phyloP scores from a whole-genome alignment of 306 rosid genomes.

The Pachyrhizus erosus region DNA sequence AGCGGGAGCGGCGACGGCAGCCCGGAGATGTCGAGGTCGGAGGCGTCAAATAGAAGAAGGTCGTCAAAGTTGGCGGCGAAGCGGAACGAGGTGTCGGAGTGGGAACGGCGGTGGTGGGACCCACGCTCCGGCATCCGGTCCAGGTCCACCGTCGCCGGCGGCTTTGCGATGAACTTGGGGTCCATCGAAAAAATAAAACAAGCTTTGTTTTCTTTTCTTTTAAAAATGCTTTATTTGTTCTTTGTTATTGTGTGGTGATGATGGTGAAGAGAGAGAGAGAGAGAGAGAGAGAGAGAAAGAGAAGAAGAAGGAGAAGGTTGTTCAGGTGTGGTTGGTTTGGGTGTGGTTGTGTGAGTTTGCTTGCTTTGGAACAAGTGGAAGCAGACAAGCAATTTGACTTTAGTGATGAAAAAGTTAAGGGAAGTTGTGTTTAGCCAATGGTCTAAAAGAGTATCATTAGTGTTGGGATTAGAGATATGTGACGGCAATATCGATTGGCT shows the following conservation, averaged over 20 bases:
- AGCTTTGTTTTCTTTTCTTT: not conserved
- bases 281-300: not conserved
- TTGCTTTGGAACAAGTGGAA: not conserved
- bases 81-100: constrained; percentile 88
- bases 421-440: not conserved
- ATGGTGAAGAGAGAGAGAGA: not conserved
- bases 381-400: constrained; percentile 11
- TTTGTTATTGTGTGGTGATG: not conserved
- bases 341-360: not conserved
- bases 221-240: not conserved
- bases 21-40: constrained; percentile 84
- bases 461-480: constrained; percentile 3
- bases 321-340: not conserved
- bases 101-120: constrained; percentile 91
- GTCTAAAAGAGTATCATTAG: constrained; percentile 1
- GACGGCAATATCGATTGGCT: not conserved
- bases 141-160: constrained; percentile 55
- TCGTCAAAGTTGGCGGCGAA: constrained; percentile 82
- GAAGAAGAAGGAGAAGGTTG: not conserved
- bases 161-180: constrained; percentile 54
- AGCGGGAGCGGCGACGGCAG: constrained; percentile 65
- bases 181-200: constrained; percentile 45
- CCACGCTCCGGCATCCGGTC: constrained; percentile 91
- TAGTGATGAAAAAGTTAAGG: not conserved
- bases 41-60: constrained; percentile 86